These are phyloP conservation scores for Rhodamnia argentea DNA, from an alignment of 345 rosid genomes.

Conservation along the genomic window DNA sequence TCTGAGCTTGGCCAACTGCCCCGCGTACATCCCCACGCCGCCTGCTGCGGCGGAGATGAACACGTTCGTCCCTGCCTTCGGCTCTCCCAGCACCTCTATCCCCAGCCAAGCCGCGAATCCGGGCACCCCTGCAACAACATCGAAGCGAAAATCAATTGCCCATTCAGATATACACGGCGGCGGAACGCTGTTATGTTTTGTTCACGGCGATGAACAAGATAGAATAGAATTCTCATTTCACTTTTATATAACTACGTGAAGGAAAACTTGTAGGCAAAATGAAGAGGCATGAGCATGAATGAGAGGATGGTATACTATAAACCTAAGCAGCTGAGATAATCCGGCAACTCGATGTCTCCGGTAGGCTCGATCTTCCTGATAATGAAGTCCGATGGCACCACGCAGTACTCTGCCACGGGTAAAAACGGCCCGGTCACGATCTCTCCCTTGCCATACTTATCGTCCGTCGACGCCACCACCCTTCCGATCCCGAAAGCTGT, in stretches of 20 bases:
- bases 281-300: neutral
- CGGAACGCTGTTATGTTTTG: neutral
- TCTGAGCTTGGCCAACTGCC: constrained; percentile 37
- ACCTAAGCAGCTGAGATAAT: constrained; percentile 28
- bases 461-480: constrained; percentile 20
- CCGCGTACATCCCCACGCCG: constrained; percentile 46
- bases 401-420: constrained; percentile 21
- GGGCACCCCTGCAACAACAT: constrained; percentile 11
- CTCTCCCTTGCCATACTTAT: constrained; percentile 13
- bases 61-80: constrained; percentile 22
- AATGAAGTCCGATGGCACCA: constrained; percentile 7
- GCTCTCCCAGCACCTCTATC: constrained; percentile 25
- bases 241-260: too few species aligned
- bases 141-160: neutral
- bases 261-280: neutral
- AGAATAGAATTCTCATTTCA: too few species aligned
- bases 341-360: constrained; percentile 7
- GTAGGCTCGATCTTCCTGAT: constrained; percentile 9
- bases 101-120: constrained; percentile 47
- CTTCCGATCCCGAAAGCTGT: constrained; percentile 22
- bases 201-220: neutral
- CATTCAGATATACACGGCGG: too few species aligned
- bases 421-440: constrained; percentile 3
- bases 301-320: neutral
- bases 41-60: constrained; percentile 47